phyloP scores from a whole-genome alignment of 2,329 filamentous ascomycete species.

The Colletotrichum noveboracense region DNA sequence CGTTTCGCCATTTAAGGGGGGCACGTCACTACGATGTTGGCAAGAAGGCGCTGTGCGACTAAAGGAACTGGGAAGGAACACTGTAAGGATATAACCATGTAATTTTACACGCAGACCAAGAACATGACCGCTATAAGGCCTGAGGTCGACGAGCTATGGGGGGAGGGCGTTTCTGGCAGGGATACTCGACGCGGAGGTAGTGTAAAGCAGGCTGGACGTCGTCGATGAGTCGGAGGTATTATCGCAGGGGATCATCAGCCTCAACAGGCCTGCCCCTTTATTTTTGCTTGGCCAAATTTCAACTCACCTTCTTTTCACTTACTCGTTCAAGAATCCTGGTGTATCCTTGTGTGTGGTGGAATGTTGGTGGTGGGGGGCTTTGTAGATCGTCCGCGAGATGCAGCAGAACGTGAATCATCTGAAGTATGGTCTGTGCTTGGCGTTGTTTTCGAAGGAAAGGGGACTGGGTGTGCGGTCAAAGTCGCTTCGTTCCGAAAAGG shows the following conservation, averaged over 20 bases:
- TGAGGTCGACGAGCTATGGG: not conserved
- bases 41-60: not conserved
- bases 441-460: not conserved
- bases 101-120: not conserved
- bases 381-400: not conserved
- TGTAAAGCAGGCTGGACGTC: not conserved
- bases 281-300: not conserved
- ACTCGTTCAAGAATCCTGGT: not conserved
- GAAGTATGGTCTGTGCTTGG: not conserved
- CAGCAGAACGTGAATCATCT: constrained; percentile 13
- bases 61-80: not conserved
- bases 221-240: not conserved
- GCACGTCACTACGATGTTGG: not conserved
- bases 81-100: constrained; percentile 16
- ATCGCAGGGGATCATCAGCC: not conserved
- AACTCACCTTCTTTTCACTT: not conserved
- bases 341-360: not conserved
- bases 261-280: not conserved
- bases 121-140: not conserved
- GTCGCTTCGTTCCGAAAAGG: not conserved
- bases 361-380: not conserved
- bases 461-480: not conserved
- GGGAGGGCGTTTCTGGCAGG: not conserved
- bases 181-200: not conserved
- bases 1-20: not conserved